These are phyloP conservation scores for Phoenix roebelenii DNA, from an alignment of 176 grass and related monocot species.

Conservation along the genomic window DNA sequence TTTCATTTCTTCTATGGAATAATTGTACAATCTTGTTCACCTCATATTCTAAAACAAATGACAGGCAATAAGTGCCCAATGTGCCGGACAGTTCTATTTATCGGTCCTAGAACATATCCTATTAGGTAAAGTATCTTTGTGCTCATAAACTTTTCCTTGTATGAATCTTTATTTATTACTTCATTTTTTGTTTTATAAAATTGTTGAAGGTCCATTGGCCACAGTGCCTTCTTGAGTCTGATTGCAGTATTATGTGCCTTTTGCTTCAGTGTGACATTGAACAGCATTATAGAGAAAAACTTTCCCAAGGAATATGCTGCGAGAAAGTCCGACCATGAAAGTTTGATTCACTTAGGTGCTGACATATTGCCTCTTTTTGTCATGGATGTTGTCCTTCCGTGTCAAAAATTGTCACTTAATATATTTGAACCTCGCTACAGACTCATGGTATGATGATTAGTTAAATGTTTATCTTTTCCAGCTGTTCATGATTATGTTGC, in stretches of 20 bases:
- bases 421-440: conserved; percentile 99
- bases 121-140: conserved; percentile 49
- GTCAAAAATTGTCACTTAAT: conserved; percentile 91
- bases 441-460: conserved; percentile 58
- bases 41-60: conserved; percentile 21
- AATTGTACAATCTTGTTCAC: conserved; percentile 13
- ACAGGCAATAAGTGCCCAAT: conserved; percentile 93
- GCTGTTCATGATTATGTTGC: conserved; percentile 7
- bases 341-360: conserved; percentile 62
- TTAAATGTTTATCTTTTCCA: no score
- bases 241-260: conserved; percentile 30
- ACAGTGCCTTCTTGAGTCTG: conserved; percentile 26
- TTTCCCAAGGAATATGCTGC: conserved; percentile 90
- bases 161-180: not conserved
- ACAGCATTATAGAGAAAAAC: conserved; percentile 86
- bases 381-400: conserved; percentile 96
- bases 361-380: conserved; percentile 98
- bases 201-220: not conserved
- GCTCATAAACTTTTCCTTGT: not conserved
- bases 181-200: conserved; percentile 1
- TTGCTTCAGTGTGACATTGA: conserved; percentile 83
- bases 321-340: conserved; percentile 85
- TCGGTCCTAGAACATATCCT: conserved; percentile 84
- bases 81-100: conserved; percentile 92
- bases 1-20: not conserved